These are phyloP conservation scores for Zostera marina DNA, from an alignment of 116 monocot genomes.

Conservation along the genomic window DNA sequence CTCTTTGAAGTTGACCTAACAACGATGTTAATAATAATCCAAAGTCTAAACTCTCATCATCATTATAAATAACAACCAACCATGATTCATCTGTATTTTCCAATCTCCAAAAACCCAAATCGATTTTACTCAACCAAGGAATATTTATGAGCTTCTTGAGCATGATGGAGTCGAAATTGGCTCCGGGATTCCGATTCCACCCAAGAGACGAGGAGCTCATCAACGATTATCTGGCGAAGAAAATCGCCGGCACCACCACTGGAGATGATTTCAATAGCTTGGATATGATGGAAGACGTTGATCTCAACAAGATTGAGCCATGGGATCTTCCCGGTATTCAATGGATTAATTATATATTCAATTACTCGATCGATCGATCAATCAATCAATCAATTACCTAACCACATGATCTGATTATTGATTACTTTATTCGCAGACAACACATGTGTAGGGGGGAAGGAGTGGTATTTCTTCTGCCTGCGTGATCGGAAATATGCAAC, in stretches of 20 bases:
- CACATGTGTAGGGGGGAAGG: conserved; percentile 40
- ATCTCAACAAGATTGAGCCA: conserved; percentile 89
- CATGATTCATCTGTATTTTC: too few relatives aligned
- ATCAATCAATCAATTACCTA: too few relatives aligned
- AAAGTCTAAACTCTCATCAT: too few relatives aligned
- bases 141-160: conserved; percentile 31
- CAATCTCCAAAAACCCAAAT: too few relatives aligned
- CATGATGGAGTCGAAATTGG: conserved; percentile 49
- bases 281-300: conserved; percentile 53
- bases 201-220: conserved; percentile 84
- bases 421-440: not conserved
- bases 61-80: too few relatives aligned
- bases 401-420: too few relatives aligned
- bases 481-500: conserved; percentile 63
- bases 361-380: too few relatives aligned
- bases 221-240: conserved; percentile 46
- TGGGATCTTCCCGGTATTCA: conserved; percentile 96
- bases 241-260: not conserved
- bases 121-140: too few relatives aligned
- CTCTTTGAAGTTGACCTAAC: too few relatives aligned
- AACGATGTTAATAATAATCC: too few relatives aligned
- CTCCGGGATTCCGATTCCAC: conserved; percentile 74
- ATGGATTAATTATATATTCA: too few relatives aligned
- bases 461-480: conserved; percentile 69
- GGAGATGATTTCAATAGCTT: not conserved